phyloP scores from a whole-genome alignment of 192 early-diverging fungal genomes.

The Backusella tarrabulga region DNA sequence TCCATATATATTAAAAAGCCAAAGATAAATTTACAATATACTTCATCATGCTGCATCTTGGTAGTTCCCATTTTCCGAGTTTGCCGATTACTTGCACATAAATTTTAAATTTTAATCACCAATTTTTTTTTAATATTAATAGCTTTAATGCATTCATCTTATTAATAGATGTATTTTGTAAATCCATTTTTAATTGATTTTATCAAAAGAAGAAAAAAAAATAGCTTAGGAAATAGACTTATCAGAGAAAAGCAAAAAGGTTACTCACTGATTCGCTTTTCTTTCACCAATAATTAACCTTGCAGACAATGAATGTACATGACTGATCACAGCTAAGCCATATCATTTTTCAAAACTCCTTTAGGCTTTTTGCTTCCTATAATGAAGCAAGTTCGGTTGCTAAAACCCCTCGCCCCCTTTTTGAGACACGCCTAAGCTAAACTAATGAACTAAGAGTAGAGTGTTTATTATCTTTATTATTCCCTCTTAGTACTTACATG shows the following conservation, averaged over 20 bases:
- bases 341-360: background rate
- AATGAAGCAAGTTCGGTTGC: too few relatives aligned
- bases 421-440: background rate
- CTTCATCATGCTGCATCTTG: background rate
- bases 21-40: background rate
- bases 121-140: background rate
- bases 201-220: too few relatives aligned
- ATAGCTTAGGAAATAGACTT: too few relatives aligned
- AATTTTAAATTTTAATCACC: background rate
- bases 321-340: background rate
- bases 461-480: background rate
- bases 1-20: background rate
- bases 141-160: background rate
- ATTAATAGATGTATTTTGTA: background rate
- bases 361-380: too few relatives aligned
- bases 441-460: background rate
- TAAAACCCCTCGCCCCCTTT: too few relatives aligned
- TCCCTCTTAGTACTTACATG: background rate
- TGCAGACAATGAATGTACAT: background rate
- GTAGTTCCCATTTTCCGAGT: background rate
- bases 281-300: background rate
- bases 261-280: too few relatives aligned
- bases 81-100: background rate
- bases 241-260: too few relatives aligned
- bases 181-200: background rate